Evolutionary conservation across 2,329 filamentous ascomycete genomes (phyloP).

Genomic region (Clarireedia homoeocarpa): DNA sequence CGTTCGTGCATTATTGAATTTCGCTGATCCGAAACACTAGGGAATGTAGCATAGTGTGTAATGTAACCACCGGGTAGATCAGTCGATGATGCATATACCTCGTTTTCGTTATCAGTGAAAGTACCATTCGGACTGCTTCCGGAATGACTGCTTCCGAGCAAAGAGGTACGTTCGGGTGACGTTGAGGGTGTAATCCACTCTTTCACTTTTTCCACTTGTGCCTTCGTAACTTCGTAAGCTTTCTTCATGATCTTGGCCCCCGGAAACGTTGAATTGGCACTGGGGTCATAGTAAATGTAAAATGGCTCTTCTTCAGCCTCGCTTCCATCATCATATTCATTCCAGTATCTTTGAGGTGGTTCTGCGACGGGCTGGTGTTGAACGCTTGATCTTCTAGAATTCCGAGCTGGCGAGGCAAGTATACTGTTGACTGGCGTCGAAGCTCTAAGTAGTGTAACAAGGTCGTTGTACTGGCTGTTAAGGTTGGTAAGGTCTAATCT

Average conservation of each 20-base stretch:
- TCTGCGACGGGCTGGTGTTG: slow-evolving; percentile 1
- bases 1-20: slow-evolving; percentile 44
- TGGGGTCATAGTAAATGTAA: slow-evolving; percentile 66
- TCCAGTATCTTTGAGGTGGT: slow-evolving; percentile 54
- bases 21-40: slow-evolving; percentile 44
- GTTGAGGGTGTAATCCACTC: slow-evolving; percentile 38
- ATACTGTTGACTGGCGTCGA: slow-evolving; percentile 27
- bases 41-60: slow-evolving; percentile 45
- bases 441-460: slow-evolving; percentile 40
- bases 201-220: slow-evolving; percentile 44
- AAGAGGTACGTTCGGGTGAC: slow-evolving; percentile 23
- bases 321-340: slow-evolving; percentile 78
- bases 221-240: slow-evolving; percentile 36
- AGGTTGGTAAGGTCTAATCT: slow-evolving; percentile 53
- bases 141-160: slow-evolving; percentile 20
- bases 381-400: slow-evolving; percentile 17
- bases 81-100: slow-evolving; percentile 44
- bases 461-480: slow-evolving; percentile 41
- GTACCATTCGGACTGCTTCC: slow-evolving; percentile 17
- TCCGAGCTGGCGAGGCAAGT: slow-evolving; percentile 12
- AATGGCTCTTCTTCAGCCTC: slow-evolving; percentile 56
- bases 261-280: slow-evolving; percentile 50
- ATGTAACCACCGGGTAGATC: slow-evolving; percentile 45
- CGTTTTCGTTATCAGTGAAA: slow-evolving; percentile 38
- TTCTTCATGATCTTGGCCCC: slow-evolving; percentile 45